A percentile compares a stretch with the other conserved stretches of the same genome.
These are phyloP conservation scores for Trichoderma afroharzianum DNA, from an alignment of 2,329 filamentous ascomycete genomes.

Conservation along the genomic window DNA sequence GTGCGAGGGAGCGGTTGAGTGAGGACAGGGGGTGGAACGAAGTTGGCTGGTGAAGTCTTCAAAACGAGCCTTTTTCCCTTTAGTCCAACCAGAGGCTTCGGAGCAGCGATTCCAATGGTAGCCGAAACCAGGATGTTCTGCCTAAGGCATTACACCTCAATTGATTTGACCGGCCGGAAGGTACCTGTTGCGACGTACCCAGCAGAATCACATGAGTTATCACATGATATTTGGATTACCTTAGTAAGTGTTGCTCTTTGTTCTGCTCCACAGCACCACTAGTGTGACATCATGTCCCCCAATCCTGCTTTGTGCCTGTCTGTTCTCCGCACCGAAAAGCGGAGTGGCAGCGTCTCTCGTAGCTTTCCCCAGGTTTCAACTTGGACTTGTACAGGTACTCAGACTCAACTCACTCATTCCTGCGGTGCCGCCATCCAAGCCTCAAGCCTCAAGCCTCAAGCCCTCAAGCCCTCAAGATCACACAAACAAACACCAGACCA, in stretches of 20 bases:
- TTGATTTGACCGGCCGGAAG: not conserved
- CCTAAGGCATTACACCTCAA: constrained; percentile 7
- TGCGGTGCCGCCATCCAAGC: not conserved
- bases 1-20: constrained; percentile 36
- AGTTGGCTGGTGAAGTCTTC: constrained; percentile 33
- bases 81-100: constrained; percentile 27
- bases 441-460: not conserved
- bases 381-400: not conserved
- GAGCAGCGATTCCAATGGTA: constrained; percentile 33
- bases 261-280: not conserved
- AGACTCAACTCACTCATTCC: not conserved
- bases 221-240: not conserved
- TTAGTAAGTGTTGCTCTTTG: not conserved
- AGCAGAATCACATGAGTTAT: not conserved
- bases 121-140: constrained; percentile 27
- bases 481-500: not conserved
- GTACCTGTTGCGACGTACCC: not conserved
- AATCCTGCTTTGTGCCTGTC: constrained; percentile 1
- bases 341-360: not conserved
- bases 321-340: constrained; percentile 14
- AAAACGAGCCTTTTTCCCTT: constrained; percentile 41
- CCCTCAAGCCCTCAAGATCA: not conserved
- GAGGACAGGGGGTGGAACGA: constrained; percentile 29
- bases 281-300: constrained; percentile 21
- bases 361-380: constrained; percentile 19